These are phyloP conservation scores for Kwoniella mangroviensis DNA, from an alignment of 768 basidiomycete species.

Conservation along the genomic window DNA sequence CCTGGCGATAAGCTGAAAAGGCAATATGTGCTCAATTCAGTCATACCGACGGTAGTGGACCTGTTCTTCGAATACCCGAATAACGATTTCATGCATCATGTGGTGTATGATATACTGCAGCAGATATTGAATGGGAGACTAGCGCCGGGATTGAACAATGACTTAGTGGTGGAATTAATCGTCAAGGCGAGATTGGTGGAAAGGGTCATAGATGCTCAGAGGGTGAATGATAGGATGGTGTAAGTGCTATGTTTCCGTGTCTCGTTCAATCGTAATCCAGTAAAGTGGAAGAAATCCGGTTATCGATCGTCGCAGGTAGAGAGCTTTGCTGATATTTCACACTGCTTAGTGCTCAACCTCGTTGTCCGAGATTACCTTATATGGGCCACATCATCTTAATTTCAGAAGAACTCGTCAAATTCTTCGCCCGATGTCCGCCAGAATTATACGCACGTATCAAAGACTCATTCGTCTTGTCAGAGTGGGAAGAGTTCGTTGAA, in stretches of 20 bases:
- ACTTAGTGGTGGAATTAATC: slow-evolving; percentile 81
- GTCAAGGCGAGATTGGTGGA: slow-evolving; percentile 81
- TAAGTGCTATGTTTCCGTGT: slow-evolving; percentile 49
- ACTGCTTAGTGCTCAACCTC: slow-evolving; percentile 66
- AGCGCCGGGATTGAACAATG: slow-evolving; percentile 76
- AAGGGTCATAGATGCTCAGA: slow-evolving; percentile 84
- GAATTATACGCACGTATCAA: slow-evolving; percentile 72
- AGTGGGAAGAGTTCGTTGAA: slow-evolving; percentile 88
- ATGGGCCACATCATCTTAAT: slow-evolving; percentile 97
- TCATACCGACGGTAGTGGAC: slow-evolving; percentile 78
- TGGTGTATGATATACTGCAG: slow-evolving; percentile 93
- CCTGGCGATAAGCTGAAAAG: slow-evolving; percentile 79
- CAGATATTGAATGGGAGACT: slow-evolving; percentile 89
- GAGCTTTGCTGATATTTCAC: neutral
- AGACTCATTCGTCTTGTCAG: slow-evolving; percentile 71
- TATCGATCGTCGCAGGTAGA: neutral
- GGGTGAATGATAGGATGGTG: slow-evolving; percentile 76
- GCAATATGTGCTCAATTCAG: slow-evolving; percentile 72
- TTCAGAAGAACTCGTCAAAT: slow-evolving; percentile 89
- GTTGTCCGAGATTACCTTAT: slow-evolving; percentile 70
- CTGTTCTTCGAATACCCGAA: slow-evolving; percentile 94
- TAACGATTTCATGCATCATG: slow-evolving; percentile 97
- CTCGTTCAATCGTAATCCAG: neutral
- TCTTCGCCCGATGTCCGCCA: slow-evolving; percentile 82
- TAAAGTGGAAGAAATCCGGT: neutral